A percentile compares a stretch with the other conserved stretches of the same genome.
Evolutionary conservation across 2,329 filamentous ascomycete genomes (phyloP).

Genomic region (Remersonia thermophila): DNA sequence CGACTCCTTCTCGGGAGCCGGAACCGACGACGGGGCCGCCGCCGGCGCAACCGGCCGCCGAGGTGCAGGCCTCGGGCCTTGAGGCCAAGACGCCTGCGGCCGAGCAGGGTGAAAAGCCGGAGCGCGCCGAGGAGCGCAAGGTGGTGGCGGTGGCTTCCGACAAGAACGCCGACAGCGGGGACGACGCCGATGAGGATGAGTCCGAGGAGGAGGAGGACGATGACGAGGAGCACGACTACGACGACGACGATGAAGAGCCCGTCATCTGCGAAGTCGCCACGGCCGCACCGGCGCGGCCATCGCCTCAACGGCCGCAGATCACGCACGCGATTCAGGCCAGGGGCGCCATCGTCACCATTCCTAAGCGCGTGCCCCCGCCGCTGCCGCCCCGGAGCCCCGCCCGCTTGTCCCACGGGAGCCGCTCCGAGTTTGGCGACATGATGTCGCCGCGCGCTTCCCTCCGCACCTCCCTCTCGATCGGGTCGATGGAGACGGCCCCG

Average conservation of each 20-base stretch:
- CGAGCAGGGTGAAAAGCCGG: background rate
- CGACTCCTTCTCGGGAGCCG: conserved; percentile 6
- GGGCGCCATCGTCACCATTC: conserved; percentile 72
- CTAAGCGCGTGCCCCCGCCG: conserved; percentile 65
- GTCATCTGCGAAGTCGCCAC: conserved; percentile 56
- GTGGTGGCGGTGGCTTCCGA: background rate
- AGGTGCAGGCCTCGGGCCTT: background rate
- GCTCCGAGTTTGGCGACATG: conserved; percentile 50
- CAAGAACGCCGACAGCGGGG: conserved; percentile 12
- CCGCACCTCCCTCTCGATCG: conserved; percentile 28
- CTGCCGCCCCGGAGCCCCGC: conserved; percentile 68
- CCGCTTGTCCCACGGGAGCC: conserved; percentile 40
- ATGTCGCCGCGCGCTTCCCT: conserved; percentile 37
- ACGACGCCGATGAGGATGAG: conserved; percentile 27
- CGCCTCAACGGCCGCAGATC: conserved; percentile 49
- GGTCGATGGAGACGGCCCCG: conserved; percentile 2
- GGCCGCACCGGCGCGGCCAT: conserved; percentile 43
- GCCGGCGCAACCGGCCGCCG: background rate
- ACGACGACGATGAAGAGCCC: conserved; percentile 47
- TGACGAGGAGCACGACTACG: conserved; percentile 36
- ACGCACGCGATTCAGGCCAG: conserved; percentile 58
- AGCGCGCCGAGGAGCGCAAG: background rate
- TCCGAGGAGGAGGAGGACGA: conserved; percentile 32
- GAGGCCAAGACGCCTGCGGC: background rate
- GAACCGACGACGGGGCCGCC: conserved; percentile 3